phyloP scores from a whole-genome alignment of 768 basidiomycete genomes.

The Tylopilus sp. region DNA sequence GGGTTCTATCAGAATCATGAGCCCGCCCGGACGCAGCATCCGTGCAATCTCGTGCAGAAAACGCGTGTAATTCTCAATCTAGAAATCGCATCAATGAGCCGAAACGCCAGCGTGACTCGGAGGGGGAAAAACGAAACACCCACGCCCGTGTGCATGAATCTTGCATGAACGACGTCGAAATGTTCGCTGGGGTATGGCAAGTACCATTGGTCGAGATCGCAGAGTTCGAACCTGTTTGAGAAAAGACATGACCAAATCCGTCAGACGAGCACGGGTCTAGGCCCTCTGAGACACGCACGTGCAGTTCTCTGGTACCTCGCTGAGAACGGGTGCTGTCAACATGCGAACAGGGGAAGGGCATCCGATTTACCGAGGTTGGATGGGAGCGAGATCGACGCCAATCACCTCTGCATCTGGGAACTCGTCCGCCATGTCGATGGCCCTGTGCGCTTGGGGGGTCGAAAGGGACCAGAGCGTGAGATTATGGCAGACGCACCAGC shows the following conservation, averaged over 20 bases:
- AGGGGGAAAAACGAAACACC: conserved; percentile 4
- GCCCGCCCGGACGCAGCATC: conserved; percentile 66
- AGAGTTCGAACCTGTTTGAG: conserved; percentile 59
- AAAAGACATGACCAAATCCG: background rate
- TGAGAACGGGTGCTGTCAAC: conserved; percentile 28
- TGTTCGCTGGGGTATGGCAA: conserved; percentile 61
- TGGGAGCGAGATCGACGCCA: conserved; percentile 69
- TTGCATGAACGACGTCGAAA: conserved; percentile 69
- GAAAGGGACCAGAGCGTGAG: background rate
- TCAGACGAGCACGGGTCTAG: background rate
- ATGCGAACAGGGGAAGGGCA: background rate
- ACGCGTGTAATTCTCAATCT: conserved; percentile 63
- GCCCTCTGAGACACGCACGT: conserved; percentile 45
- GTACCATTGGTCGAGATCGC: conserved; percentile 57
- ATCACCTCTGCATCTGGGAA: conserved; percentile 64
- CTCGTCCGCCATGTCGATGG: conserved; percentile 71
- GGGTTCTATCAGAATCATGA: conserved; percentile 64
- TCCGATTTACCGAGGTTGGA: conserved; percentile 60
- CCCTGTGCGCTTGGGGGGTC: conserved; percentile 40
- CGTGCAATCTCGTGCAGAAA: conserved; percentile 61
- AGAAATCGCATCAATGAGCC: conserved; percentile 10
- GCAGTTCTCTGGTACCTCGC: conserved; percentile 68
- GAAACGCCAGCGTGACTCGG: background rate
- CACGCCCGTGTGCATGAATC: conserved; percentile 63
- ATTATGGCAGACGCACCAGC: conserved; percentile 42